Percentiles rank a stretch among this genome's conserved stretches.
phyloP scores from a whole-genome alignment of 208 protist genomes.

The Zelonia costaricensis region DNA sequence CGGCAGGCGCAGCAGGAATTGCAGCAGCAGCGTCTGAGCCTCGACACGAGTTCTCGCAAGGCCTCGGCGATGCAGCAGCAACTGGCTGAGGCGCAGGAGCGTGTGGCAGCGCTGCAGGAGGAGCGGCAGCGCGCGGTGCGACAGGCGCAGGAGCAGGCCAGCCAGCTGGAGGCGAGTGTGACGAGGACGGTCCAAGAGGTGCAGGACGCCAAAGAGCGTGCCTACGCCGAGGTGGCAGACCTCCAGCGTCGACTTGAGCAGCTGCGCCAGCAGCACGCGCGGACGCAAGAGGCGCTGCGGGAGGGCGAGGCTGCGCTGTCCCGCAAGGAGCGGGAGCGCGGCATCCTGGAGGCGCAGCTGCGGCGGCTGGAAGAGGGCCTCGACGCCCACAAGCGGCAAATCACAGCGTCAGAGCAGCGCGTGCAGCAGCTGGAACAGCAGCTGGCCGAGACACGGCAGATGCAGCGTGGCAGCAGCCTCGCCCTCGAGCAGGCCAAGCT shows the following conservation, averaged over 20 bases:
- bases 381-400: constrained; percentile 56
- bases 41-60: constrained; percentile 20
- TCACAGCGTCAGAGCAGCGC: constrained; percentile 39
- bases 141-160: constrained; percentile 29
- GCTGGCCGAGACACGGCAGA: constrained; percentile 39
- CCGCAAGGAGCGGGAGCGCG: constrained; percentile 33
- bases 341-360: constrained; percentile 38
- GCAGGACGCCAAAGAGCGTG: constrained; percentile 25
- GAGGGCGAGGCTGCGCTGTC: constrained; percentile 26
- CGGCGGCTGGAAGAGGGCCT: constrained; percentile 50
- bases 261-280: constrained; percentile 22
- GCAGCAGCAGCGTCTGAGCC: constrained; percentile 19
- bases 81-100: constrained; percentile 11
- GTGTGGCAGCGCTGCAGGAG: constrained; percentile 14
- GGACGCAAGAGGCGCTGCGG: constrained; percentile 25
- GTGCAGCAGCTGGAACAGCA: constrained; percentile 42
- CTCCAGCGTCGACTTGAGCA: constrained; percentile 33
- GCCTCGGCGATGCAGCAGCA: constrained; percentile 33
- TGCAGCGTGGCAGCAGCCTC: constrained; percentile 43
- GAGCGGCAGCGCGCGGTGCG: constrained; percentile 16
- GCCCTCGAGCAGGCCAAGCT: constrained; percentile 60
- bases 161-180: constrained; percentile 29
- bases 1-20: constrained; percentile 24
- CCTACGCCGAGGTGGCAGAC: constrained; percentile 34
- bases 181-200: constrained; percentile 30